Percentiles rank a stretch among this genome's conserved stretches.
Conservation (phyloP, 2,329 filamentous ascomycete species). For the Exserohilum rostratum region DNA sequence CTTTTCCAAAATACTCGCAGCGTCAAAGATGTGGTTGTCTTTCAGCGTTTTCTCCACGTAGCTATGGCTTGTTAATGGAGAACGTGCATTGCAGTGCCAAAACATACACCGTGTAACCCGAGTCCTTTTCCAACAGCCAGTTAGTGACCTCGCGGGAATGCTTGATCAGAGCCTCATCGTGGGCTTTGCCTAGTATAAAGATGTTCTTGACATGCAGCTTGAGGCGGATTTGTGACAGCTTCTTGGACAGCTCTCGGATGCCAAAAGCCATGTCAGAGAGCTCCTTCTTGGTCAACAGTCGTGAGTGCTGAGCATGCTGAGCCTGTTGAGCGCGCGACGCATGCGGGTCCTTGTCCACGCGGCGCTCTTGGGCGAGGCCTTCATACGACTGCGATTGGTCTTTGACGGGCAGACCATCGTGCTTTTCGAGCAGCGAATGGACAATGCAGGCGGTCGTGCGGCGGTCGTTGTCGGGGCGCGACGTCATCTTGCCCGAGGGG, state of each 20-base stretch:
- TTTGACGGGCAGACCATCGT: conserved; percentile 39
- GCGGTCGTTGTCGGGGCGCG: conserved; percentile 44
- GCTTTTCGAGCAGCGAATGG: conserved; percentile 62
- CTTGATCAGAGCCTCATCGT: conserved; percentile 78
- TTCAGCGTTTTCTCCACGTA: conserved; percentile 79
- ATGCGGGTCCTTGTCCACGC: conserved; percentile 53
- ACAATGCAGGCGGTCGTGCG: conserved; percentile 65
- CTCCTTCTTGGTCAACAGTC: conserved; percentile 93
- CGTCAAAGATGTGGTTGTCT: conserved; percentile 75
- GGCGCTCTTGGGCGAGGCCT: conserved; percentile 42
- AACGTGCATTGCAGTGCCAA: conserved; percentile 9
- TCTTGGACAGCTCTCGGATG: conserved; percentile 86
- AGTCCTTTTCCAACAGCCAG: conserved; percentile 79
- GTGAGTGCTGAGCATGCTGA: conserved; percentile 59
- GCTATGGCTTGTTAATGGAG: conserved; percentile 30
- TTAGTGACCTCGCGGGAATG: conserved; percentile 77
- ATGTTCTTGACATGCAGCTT: conserved; percentile 81
- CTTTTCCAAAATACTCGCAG: conserved; percentile 69
- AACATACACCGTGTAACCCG: conserved; percentile 73
- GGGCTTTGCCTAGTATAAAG: conserved; percentile 89
- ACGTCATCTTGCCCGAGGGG: conserved; percentile 23
- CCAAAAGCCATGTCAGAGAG: conserved; percentile 97
- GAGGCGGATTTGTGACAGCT: conserved; percentile 80
- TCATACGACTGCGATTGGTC: conserved; percentile 40
- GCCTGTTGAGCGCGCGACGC: conserved; percentile 39